Base-by-base conservation (phyloP, 2,329 filamentous ascomycete species). In the Stagonosporopsis chrysanthemi region DNA sequence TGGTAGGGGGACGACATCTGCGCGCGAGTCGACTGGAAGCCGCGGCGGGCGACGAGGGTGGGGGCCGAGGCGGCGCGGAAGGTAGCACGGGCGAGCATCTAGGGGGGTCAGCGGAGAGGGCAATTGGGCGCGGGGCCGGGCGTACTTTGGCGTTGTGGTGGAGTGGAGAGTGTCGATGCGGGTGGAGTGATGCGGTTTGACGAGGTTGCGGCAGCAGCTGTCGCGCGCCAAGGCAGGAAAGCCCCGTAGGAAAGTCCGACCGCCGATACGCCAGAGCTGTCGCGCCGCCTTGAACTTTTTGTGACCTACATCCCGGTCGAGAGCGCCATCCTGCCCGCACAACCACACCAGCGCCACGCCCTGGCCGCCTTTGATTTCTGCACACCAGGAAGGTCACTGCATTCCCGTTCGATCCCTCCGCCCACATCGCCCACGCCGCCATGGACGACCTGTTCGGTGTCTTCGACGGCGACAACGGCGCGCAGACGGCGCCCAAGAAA, bases 1-100 rank as follows among this genome's bases (percentile, higher is more conserved):
- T 99, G 95, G 89, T 96, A 97, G 65, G 93, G 93, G 78, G 91
- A 96, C 72, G 84, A 86, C 78, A 96, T 82, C 79, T 91, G 92
- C 77, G 90, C 81, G 75, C 91, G 91, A 78, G 94, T 96, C 75
- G 91, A 88, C 80, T 92, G 90, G 89, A 99, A 97, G 82, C 90
- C 92, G 80, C 95, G 93, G 83, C 92, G 92, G 85, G 89, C 86
- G 82, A 92, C 84, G 77, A 88, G 79, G 66, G 85, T 82, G 76
- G 88, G 69, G 64, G 68, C 87, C 77, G 88, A 75, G 67, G 78
- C 79, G 78, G 84, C 80, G 78, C 90, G 89, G 81, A 86, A 78
- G 69, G 83, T 82, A 69, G 84, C 77, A 77, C 83, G 83, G 70
- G 91, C 86, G 80, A 95, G 83, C 92, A 97, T 97, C 91, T 96